Percentiles rank a stretch among this genome's conserved stretches.
phyloP scores from a whole-genome alignment of 108 stramenopile genomes.

The Skeletonema menzelii region DNA sequence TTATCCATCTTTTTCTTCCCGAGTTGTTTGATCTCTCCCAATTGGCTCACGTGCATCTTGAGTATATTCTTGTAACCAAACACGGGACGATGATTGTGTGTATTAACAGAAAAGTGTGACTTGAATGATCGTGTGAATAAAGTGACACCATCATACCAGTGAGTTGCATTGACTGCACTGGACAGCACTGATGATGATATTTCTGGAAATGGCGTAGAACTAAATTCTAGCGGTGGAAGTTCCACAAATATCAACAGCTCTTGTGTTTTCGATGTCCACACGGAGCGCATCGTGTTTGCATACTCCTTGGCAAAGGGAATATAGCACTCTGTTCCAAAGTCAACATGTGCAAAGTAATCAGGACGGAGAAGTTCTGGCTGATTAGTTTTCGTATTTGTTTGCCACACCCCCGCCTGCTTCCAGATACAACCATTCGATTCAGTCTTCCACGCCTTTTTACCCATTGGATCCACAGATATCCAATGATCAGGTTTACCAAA shows the following conservation, averaged over 20 bases:
- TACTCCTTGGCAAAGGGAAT: conserved; percentile 23
- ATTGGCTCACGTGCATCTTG: conserved; percentile 19
- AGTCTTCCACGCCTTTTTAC: conserved; percentile 23
- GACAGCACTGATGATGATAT: conserved; percentile 13
- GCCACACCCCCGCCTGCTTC: conserved; percentile 35
- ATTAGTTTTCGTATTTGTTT: conserved; percentile 9
- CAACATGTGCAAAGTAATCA: conserved; percentile 28
- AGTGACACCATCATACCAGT: conserved; percentile 53
- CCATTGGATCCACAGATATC: conserved; percentile 25
- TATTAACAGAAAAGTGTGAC: conserved; percentile 35
- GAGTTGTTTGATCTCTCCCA: conserved; percentile 16
- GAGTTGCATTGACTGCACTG: conserved; percentile 36
- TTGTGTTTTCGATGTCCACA: conserved; percentile 3
- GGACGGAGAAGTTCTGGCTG: conserved; percentile 17
- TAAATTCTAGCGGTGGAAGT: conserved; percentile 26
- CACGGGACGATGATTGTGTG: conserved; percentile 17
- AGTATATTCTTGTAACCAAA: conserved; percentile 29
- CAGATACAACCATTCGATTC: conserved; percentile 16
- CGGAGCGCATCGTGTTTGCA: conserved; percentile 8
- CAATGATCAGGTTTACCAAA: conserved; percentile 14
- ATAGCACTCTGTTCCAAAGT: conserved; percentile 33
- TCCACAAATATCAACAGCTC: conserved; percentile 22
- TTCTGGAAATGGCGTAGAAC: conserved; percentile 22
- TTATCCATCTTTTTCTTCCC: conserved; percentile 29
- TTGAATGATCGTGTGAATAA: conserved; percentile 41